phyloP scores from a whole-genome alignment of 495 filamentous ascomycete genomes.

The Bacidia rubella region DNA sequence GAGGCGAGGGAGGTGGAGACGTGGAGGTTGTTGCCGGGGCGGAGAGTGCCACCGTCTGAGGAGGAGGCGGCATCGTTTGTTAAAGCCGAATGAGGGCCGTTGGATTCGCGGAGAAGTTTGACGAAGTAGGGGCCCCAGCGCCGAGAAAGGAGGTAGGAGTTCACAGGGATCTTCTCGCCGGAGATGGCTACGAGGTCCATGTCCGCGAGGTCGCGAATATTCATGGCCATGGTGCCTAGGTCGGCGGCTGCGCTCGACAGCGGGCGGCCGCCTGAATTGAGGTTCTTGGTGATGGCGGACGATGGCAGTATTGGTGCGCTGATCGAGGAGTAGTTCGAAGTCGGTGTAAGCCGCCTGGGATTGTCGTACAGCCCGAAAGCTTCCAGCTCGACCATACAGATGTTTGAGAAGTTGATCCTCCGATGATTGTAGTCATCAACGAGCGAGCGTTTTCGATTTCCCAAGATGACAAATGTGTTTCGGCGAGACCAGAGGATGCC shows the following conservation, averaged over 20 bases:
- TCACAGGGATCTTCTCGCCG: conserved; percentile 85
- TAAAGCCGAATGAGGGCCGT: conserved; percentile 24
- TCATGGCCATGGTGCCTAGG: conserved; percentile 66
- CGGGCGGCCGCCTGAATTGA: conserved; percentile 55
- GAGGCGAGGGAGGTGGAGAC: conserved; percentile 24
- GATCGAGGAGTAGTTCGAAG: conserved; percentile 66
- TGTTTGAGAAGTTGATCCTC: conserved; percentile 90
- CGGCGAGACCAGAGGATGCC: conserved; percentile 84
- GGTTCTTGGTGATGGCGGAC: conserved; percentile 43
- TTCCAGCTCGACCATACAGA: conserved; percentile 92
- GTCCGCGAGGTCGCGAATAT: conserved; percentile 74
- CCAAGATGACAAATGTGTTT: conserved; percentile 88
- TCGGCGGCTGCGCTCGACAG: conserved; percentile 63
- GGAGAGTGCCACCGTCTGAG: conserved; percentile 38
- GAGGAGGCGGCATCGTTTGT: conserved; percentile 17
- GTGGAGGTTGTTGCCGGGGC: conserved; percentile 24
- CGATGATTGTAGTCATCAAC: conserved; percentile 98
- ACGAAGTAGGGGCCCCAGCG: conserved; percentile 95
- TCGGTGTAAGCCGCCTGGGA: conserved; percentile 59
- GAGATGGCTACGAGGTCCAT: conserved; percentile 90
- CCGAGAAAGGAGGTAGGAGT: conserved; percentile 71
- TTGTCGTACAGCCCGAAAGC: conserved; percentile 96
- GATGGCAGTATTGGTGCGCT: conserved; percentile 52
- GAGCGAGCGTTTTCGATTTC: conserved; percentile 81
- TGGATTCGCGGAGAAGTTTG: conserved; percentile 69